Conservation (phyloP, 805 yeast genomes). For the Cyberlindnera mycetangii region DNA sequence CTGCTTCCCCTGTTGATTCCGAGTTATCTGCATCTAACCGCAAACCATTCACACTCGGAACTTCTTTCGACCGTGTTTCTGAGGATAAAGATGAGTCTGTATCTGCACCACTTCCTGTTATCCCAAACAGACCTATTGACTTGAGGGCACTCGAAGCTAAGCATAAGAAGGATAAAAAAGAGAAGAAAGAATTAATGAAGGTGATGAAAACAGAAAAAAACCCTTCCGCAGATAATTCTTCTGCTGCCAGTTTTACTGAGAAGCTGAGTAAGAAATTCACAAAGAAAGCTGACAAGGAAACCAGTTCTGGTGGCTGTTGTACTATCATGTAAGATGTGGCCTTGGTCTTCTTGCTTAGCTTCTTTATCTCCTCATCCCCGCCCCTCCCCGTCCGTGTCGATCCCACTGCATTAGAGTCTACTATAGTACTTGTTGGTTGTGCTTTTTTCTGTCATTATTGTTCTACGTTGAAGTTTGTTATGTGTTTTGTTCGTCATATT, state of each 20-base stretch:
- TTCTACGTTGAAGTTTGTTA: no score
- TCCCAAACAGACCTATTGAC: constrained; percentile 2
- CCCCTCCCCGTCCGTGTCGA: no score
- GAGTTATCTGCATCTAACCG: neutral
- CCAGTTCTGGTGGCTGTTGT: constrained; percentile 9
- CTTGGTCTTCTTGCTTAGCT: neutral
- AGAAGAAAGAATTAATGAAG: neutral
- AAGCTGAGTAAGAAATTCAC: neutral
- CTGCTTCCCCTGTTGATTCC: constrained; percentile 1
- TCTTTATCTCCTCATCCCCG: neutral
- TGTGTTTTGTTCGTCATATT: no score
- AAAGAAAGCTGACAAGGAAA: neutral
- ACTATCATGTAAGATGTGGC: constrained; percentile 5
- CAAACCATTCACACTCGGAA: constrained; percentile 15
- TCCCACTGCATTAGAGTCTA: no score
- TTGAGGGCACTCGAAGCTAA: neutral
- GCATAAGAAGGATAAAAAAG: constrained; percentile 1
- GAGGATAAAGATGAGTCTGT: neutral
- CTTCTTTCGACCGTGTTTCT: constrained; percentile 5
- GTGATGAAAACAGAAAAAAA: neutral
- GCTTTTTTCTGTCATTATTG: no score
- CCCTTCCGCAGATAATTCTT: neutral
- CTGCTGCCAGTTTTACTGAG: neutral
- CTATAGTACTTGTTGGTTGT: no score
- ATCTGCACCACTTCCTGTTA: neutral